Evolutionary conservation across 179 eudicot genomes (phyloP), one percentile per base, ranked within the genome.

Genomic region (Amaranthus tricolor): DNA sequence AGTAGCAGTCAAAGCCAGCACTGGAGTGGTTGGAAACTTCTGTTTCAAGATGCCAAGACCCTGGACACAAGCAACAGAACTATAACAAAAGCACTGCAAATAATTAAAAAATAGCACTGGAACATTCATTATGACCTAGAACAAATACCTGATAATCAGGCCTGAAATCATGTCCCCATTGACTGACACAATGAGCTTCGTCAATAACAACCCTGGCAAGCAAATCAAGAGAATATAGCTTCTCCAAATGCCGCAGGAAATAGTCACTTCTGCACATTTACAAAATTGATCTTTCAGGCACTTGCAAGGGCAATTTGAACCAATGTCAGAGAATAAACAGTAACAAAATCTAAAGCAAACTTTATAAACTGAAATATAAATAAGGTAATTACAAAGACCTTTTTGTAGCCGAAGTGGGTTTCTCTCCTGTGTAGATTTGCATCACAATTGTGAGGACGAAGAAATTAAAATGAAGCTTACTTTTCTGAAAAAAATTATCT

Each of bases 151-250:
- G 98, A 82, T 95, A 95, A 81, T 95, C 99, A 75, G 99, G 99
- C 84, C 99, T 89, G 77, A 95, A 95, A 85, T 95, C 99, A 81
- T 95, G 99, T 72, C 99, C 99, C 99, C 99, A 95, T 70, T 95
- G 99, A 83, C 99, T 95, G 68, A 95, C 98, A 85, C 99, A 95
- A 83, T 95, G 99, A 58, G 99, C 99, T 84, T 95, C 99, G 78
- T 95, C 99, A 82, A 95, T 91, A 69, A 95, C 99, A 78, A 95
- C 87, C 75, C 99, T 86, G 76, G 95, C 81, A 75, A 95, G 99
- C 76, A 75, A 82, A 52, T 84, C 87, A 44, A 89, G 89, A 78
- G 91, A 80, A 85, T 93, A 83, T 62, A 95, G 84, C 62, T 76
- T 87, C 78, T 91, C 99, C 89, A 95, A 80, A 51, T 89, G 87